Conservation (phyloP, 2,329 filamentous ascomycete species). For the Penicillium sp. region DNA sequence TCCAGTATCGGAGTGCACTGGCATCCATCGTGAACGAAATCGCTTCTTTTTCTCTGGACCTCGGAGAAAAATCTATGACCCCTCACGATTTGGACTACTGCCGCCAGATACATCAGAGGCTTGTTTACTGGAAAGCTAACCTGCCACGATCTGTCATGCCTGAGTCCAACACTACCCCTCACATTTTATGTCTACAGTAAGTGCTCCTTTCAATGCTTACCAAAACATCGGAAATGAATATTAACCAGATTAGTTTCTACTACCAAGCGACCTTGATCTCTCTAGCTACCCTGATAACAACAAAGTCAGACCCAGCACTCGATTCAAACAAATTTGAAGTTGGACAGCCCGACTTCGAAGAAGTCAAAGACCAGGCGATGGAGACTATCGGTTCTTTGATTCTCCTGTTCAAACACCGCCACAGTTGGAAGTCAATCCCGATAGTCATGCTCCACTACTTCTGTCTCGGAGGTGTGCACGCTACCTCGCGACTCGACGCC, state of each 20-base stretch:
- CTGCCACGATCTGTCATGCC: conserved; percentile 14
- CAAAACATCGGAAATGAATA: neutral
- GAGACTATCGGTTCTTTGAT: conserved; percentile 22
- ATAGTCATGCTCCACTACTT: conserved; percentile 29
- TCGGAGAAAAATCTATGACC: neutral
- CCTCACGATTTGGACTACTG: neutral
- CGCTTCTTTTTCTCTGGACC: neutral
- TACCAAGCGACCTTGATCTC: conserved; percentile 22
- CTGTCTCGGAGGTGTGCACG: conserved; percentile 23
- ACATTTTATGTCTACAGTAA: conserved; percentile 23
- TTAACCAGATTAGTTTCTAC: conserved; percentile 18
- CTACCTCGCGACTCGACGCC: conserved; percentile 15
- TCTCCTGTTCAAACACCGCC: conserved; percentile 19
- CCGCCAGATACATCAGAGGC: neutral
- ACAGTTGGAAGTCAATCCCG: conserved; percentile 26
- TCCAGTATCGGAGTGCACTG: neutral
- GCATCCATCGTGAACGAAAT: neutral
- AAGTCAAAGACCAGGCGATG: conserved; percentile 14
- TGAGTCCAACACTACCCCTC: conserved; percentile 17
- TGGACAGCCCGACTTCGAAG: conserved; percentile 7
- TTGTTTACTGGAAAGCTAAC: conserved; percentile 11
- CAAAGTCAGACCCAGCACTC: conserved; percentile 3
- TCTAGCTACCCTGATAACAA: conserved; percentile 14
- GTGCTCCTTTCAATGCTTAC: neutral
- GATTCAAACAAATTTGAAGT: neutral